Evolutionary conservation across 768 basidiomycete species (phyloP), one percentile per base, ranked within the genome.

Genomic region (Tulasnella sp.): DNA sequence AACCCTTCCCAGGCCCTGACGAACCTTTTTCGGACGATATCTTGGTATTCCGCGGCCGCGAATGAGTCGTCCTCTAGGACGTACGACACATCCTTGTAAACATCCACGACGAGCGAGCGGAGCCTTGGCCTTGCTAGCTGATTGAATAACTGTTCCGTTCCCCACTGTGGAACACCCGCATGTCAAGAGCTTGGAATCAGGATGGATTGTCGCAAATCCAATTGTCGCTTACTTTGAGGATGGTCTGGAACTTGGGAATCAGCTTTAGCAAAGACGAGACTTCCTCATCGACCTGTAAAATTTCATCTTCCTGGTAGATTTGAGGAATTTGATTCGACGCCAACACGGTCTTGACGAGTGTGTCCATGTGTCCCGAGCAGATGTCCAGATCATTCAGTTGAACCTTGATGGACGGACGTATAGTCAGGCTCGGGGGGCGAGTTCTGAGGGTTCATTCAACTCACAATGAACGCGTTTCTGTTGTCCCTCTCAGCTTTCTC

Each of bases 121-220:
- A 99, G 70, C 60, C 83, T 84, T 0, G 96, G 93, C 19, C 93
- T 80, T 65, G 93, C 78, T 9, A 97, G 76, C 68, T 98, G 94
- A 65, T 92, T 97, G 75, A 98, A 97, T 38, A 98, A 75, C 65
- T 94, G 91, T 65, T 99, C 96, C 25, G 96, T 74, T 15, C 93
- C 90, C 57, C 57, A 59, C 57, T 59, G 15, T 11, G 5, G 24
- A 56, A 43, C 2, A 79, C 74, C 90, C 92, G 64, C 2, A n/a
- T 25, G 41, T 51, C 21, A 24, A 44, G 17, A 42, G 1, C 19
- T 3, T 42, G 22, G 19, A 5, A 60, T 41, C 34, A 21, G 24
- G 27, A n/a, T 38, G 34, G 5, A 38, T 38, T 7, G 34, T 38
- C n/a, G 34, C 5, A 15, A 38, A 5, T n/a, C 21, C 11, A n/a